Conservation (phyloP, 1,284 basidiomycete genomes). For the Calocybe gambosa region DNA sequence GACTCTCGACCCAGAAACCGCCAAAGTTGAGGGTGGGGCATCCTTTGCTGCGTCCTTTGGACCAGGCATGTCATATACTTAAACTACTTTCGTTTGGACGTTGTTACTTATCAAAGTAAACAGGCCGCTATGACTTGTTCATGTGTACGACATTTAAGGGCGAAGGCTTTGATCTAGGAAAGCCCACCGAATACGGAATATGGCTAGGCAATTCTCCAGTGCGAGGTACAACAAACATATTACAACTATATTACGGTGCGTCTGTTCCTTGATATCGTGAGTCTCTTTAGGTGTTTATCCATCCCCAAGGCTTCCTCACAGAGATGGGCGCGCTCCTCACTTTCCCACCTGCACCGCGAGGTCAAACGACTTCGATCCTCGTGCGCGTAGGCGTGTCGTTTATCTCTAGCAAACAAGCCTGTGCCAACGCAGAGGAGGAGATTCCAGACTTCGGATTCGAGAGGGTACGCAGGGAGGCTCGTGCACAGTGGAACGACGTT, state of each 20-base stretch:
- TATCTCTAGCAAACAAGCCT: slow-evolving; percentile 36
- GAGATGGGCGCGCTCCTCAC: slow-evolving; percentile 39
- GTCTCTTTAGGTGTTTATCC: not conserved
- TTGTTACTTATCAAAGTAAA: not conserved
- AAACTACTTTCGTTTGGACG: slow-evolving; percentile 27
- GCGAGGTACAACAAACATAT: slow-evolving; percentile 36
- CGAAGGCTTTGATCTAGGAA: slow-evolving; percentile 40
- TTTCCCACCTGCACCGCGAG: slow-evolving; percentile 36
- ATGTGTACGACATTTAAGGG: slow-evolving; percentile 58
- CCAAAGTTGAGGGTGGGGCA: slow-evolving; percentile 31
- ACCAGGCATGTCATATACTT: slow-evolving; percentile 26
- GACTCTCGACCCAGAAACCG: slow-evolving; percentile 39
- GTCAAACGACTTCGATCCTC: slow-evolving; percentile 22
- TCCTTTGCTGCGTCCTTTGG: slow-evolving; percentile 44
- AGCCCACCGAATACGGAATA: slow-evolving; percentile 46
- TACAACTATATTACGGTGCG: slow-evolving; percentile 44
- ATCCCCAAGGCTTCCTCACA: slow-evolving; percentile 25
- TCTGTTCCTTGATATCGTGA: not conserved
- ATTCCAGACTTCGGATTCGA: slow-evolving; percentile 41
- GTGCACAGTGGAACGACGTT: slow-evolving; percentile 38
- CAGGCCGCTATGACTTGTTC: slow-evolving; percentile 51
- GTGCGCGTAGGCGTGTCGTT: slow-evolving; percentile 44
- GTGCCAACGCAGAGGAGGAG: slow-evolving; percentile 41
- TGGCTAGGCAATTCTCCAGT: slow-evolving; percentile 50
- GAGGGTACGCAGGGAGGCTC: slow-evolving; percentile 30